These are phyloP conservation scores for Heracleum sosnowskyi DNA, from an alignment of 129 eudicot species.

Conservation along the genomic window DNA sequence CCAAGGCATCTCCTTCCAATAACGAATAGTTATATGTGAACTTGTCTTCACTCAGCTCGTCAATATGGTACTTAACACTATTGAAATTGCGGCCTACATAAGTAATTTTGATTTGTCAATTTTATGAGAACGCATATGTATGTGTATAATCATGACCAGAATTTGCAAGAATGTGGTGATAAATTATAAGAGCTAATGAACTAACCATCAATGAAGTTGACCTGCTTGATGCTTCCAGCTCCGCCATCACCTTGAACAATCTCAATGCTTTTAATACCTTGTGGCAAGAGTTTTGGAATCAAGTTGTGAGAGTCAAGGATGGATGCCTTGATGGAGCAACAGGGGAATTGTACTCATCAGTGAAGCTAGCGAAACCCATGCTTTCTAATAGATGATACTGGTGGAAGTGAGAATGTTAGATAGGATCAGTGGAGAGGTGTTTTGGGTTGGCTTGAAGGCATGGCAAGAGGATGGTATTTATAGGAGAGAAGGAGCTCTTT, in stretches of 20 bases:
- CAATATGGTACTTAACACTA: not conserved
- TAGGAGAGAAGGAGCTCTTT: not conserved
- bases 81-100: not conserved
- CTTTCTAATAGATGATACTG: not conserved
- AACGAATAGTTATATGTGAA: not conserved
- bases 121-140: not conserved
- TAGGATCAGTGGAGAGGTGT: not conserved
- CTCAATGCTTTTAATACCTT: not conserved
- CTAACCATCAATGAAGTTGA: not conserved
- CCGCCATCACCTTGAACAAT: not conserved
- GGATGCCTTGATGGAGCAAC: not conserved
- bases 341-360: not conserved
- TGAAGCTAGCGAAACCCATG: not conserved
- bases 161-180: not conserved
- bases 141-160: not conserved
- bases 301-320: not conserved
- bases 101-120: not conserved
- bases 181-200: not conserved
- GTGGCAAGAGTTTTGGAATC: not conserved
- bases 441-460: not conserved
- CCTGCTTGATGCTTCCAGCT: not conserved
- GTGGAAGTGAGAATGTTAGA: not conserved
- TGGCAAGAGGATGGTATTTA: not conserved
- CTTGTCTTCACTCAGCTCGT: constrained; percentile 5
- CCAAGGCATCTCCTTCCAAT: constrained; percentile 2